Evolutionary conservation across 495 filamentous ascomycete genomes (phyloP), one percentile per base, ranked within the genome.

Genomic region (Pyronema omphalodes): DNA sequence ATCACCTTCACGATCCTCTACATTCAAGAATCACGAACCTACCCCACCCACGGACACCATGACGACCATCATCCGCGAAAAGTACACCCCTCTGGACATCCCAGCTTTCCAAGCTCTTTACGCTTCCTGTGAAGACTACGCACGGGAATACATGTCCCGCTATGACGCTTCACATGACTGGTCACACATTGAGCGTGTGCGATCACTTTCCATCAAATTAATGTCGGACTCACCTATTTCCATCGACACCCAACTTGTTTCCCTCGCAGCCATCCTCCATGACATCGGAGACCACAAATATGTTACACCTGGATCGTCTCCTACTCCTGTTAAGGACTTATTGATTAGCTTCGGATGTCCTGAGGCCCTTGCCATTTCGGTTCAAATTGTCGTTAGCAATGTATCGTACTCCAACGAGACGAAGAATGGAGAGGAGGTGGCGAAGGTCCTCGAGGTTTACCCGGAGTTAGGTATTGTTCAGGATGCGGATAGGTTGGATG

Each of bases 281-380:
- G 88, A 95, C 62, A 79, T 94, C 8, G 84, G 81, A 49, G 88
- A 95, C 62, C 73, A 76, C 63, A 95, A 94, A 67, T 94, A 94
- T 68, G 17, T 17, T 5, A 33, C 17, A n/a, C n/a, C 45, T 34
- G 7, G 43, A 15, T 7, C 55, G 34, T 37, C 54, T 14, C n/a
- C 35, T n/a, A 39, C 37, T 0, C 58, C 41, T 48, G 61, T 15
- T 51, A 58, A 71, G 12, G 58, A 74, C 11, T 66, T 83, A 9
- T 74, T 94, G 0, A 53, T 75, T n/a, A 65, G 73, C 12, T 67
- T 75, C 44, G 77, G 77, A 36, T 76, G 74, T 6, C 54, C 71
- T 0, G 62, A 70, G 0, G 64, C 68, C 0, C 71, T 93, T 34
- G 81, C 84, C 0, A 55, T 56, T 0, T 74, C 72, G 37, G 73